phyloP scores from a whole-genome alignment of 352 stramenopile species.

The Phytophthora megakarya region DNA sequence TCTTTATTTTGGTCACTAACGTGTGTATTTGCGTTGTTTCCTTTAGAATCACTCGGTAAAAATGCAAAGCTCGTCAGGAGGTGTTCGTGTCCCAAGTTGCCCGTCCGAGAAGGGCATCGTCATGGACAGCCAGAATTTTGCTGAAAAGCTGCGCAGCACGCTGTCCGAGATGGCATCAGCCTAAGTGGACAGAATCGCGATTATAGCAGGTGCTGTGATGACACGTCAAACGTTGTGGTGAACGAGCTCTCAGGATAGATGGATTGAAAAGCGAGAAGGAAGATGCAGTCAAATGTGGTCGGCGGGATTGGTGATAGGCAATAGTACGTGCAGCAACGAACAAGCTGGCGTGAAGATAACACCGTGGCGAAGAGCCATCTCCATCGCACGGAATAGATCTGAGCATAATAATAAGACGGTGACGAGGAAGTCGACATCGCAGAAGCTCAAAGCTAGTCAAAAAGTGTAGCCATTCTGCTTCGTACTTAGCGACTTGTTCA shows the following conservation, averaged over 20 bases:
- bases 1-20: background rate
- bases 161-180: conserved; percentile 88
- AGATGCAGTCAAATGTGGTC: conserved; percentile 12
- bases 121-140: conserved; percentile 80
- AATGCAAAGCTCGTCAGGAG: conserved; percentile 80
- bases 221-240: background rate
- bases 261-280: conserved; percentile 15
- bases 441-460: background rate
- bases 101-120: conserved; percentile 71
- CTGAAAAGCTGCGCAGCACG: conserved; percentile 81
- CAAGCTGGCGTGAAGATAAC: conserved; percentile 19
- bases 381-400: conserved; percentile 34
- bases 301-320: conserved; percentile 26
- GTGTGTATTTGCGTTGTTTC: conserved; percentile 11
- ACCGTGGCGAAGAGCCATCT: background rate
- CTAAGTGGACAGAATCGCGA: conserved; percentile 28
- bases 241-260: background rate
- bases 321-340: conserved; percentile 25
- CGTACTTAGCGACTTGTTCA: conserved; percentile 13
- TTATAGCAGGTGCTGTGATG: background rate
- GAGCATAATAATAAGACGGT: conserved; percentile 25
- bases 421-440: conserved; percentile 18
- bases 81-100: conserved; percentile 79
- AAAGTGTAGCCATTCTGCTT: conserved; percentile 24
- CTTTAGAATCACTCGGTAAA: conserved; percentile 81